Base-by-base conservation (phyloP, 2,329 filamentous ascomycete genomes). In the Ilyonectria destructans region DNA sequence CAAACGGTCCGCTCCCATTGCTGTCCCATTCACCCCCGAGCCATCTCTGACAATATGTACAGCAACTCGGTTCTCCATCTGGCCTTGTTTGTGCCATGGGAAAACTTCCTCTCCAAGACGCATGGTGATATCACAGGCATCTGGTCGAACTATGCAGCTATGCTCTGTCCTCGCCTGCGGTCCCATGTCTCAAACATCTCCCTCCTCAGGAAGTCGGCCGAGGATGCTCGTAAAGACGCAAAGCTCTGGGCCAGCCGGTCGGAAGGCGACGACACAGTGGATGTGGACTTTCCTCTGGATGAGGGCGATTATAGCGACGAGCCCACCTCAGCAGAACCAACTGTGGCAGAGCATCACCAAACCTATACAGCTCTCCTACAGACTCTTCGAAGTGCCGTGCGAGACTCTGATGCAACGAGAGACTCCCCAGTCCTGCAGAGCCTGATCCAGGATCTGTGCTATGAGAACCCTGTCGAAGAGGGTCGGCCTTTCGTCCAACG, bases 11-110 rank as follows among this genome's bases (percentile, higher is more conserved):
- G n/a, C 51, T 54, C 10, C 23, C 7, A 4, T 5, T 40, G 4
- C 23, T 15, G 10, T 17, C 10, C 33, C 33, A 35, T 35, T 35
- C 3, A n/a, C 29, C 52, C 40, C 5, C 58, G 40, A 67, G 17
- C 48, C 29, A 6, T 1, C 65, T 43, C 55, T 67, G 6, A 67
- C 33, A 19, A 48, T 35, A 31, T 55, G 40, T 40, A 2, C 40
- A 63, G 65, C 2, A 67, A 67, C 59, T 67, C 65, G 10, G 49
- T 67, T 57, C 65, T 67, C 55, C 46, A 67, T 49, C 54, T 67
- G 26, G 64, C 64, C 58, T 57, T 67, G n/a, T 67, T 62, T 17
- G 26, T 67, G 12, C 59, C 48, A 33, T 67, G 37, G 65, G 65
- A 63, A 17, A 37, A 40, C 3, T 67, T 67, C 40, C 65, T 67